Conservation (phyloP, 768 basidiomycete genomes). For the Antrodiella citrinella region DNA sequence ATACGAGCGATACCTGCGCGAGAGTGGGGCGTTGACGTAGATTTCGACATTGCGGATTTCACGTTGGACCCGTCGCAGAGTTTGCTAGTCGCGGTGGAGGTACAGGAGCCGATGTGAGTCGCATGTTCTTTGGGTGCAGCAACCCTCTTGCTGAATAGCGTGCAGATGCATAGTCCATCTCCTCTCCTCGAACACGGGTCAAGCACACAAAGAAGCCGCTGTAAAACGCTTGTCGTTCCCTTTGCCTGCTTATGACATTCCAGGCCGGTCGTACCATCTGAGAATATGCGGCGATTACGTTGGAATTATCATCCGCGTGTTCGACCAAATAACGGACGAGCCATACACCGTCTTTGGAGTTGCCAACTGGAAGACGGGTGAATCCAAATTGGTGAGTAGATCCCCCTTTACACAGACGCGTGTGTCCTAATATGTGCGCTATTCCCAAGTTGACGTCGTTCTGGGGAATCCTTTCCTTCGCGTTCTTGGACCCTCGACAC, state of each 20-base stretch:
- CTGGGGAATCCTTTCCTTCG: not conserved
- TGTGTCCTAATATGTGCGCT: not conserved
- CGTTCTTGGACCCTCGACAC: not conserved
- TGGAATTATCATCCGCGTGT: not conserved
- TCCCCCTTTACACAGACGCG: not conserved
- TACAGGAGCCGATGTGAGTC: not conserved
- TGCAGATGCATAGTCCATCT: not conserved
- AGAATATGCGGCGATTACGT: not conserved
- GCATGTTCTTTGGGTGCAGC: not conserved
- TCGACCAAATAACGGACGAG: not conserved
- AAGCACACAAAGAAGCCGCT: not conserved
- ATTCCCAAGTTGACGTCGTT: not conserved
- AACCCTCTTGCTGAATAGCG: not conserved
- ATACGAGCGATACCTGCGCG: constrained; percentile 1
- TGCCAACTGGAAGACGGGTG: not conserved
- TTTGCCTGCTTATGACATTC: not conserved
- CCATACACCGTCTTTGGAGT: not conserved
- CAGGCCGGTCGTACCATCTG: not conserved
- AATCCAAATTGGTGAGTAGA: not conserved
- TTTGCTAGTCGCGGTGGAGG: constrained; percentile 4
- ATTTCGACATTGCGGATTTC: constrained; percentile 7
- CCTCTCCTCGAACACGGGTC: not conserved
- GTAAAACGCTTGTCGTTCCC: not conserved
- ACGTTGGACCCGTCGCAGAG: constrained; percentile 10
- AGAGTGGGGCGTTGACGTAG: constrained; percentile 3